Evolutionary conservation across 306 rosid species (phyloP).

Genomic region (Betula pendula): DNA sequence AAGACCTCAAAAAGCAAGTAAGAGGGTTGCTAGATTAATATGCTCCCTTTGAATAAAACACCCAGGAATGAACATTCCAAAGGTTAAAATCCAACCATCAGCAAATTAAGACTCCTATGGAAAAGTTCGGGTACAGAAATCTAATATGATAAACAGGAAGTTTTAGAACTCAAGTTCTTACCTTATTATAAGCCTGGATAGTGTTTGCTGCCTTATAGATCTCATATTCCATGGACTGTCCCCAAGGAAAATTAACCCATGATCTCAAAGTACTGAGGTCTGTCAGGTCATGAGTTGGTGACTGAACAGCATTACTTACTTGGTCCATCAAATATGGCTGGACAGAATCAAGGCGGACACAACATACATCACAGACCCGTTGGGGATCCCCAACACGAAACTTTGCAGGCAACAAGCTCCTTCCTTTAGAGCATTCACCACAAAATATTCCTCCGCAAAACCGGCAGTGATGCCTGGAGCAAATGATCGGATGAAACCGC

Average conservation of each 20-base stretch:
- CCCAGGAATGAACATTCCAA: slow-evolving; percentile 12
- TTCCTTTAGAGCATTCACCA: slow-evolving; percentile 83
- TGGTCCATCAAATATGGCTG: slow-evolving; percentile 88
- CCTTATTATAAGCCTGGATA: slow-evolving; percentile 67
- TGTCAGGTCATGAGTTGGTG: slow-evolving; percentile 84
- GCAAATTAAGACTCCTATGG: slow-evolving; percentile 6
- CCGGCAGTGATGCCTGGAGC: slow-evolving; percentile 94
- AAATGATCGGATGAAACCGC: slow-evolving; percentile 92
- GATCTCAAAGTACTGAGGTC: slow-evolving; percentile 93
- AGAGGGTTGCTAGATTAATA: neutral
- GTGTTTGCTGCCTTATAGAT: slow-evolving; percentile 87
- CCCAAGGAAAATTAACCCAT: slow-evolving; percentile 96
- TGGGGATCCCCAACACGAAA: slow-evolving; percentile 81
- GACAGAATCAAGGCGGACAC: slow-evolving; percentile 81
- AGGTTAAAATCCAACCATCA: neutral
- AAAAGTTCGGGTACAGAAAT: slow-evolving; percentile 17
- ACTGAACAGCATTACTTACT: slow-evolving; percentile 92
- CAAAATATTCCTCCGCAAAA: slow-evolving; percentile 98
- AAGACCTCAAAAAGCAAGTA: slow-evolving; percentile 1
- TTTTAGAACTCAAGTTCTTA: slow-evolving; percentile 18
- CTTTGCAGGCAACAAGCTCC: slow-evolving; percentile 82
- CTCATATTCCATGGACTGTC: slow-evolving; percentile 91
- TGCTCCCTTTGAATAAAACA: neutral
- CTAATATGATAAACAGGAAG: neutral
- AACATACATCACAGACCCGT: slow-evolving; percentile 92